Evolutionary conservation across 1,284 basidiomycete species (phyloP), one percentile per base, ranked within the genome.

Genomic region (Agaricales sp.): DNA sequence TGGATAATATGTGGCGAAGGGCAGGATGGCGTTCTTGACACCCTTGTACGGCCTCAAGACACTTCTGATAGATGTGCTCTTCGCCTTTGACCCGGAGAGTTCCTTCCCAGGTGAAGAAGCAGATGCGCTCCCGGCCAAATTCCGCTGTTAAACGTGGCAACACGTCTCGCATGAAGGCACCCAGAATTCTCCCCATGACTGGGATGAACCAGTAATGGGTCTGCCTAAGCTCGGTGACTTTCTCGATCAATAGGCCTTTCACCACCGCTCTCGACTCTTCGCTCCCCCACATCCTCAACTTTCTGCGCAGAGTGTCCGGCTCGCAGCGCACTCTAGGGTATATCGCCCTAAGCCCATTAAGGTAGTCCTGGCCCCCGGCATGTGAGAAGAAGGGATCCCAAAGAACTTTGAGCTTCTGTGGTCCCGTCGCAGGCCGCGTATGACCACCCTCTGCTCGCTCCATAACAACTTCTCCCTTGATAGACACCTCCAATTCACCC

Each of bases 301-400:
- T 80, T 69, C 3, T 64, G 55, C 45, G 67, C 63, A 43, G 86
- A 71, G 22, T 63, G 57, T 3, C 80, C 61, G 1, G 61, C 64
- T 0, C 64, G 60, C 37, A 72, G 55, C 4, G 54, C 50, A 51
- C 50, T 75, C 18, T 6, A 18, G 39, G 39, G 18, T 41, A 16
- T 20, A 16, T 20, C n/a, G 19, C 6, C 16, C 39, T 65, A 14
- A 84, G 51, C 1, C 65, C 58, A 0, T 64, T 54, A 23, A 86
- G 50, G 57, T 72, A 85, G 0, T 20, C 30, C 0, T 47, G 45
- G 0, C 84, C 82, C 2, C 59, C 59, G 0, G 55, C 50, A 3
- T 67, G 54, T 16, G 58, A 57, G 51, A 87, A 80, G 59, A 75
- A 85, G 1, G 67, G 63, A 52, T 86, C 78, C 84, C 84, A 87